phyloP scores from a whole-genome alignment of 225 moss, liverwort and hornwort genomes.

The Anthoceros angustus region DNA sequence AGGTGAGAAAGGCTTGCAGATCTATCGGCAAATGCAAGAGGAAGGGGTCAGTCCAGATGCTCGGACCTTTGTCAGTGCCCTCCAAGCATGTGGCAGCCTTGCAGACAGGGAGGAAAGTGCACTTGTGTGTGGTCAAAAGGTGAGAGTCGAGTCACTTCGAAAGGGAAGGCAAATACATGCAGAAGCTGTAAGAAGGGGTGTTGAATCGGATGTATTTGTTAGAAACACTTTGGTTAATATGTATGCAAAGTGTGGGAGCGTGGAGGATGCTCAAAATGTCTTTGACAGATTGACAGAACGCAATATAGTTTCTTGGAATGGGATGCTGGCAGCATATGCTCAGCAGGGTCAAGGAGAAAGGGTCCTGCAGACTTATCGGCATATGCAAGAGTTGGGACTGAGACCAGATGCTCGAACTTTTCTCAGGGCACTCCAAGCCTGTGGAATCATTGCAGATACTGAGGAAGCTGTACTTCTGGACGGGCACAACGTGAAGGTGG shows the following conservation, averaged over 20 bases:
- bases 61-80: background rate
- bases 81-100: background rate
- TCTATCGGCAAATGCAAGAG: background rate
- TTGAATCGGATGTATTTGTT: background rate
- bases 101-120: background rate
- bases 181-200: background rate
- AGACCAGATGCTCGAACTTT: no score
- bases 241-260: background rate
- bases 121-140: background rate
- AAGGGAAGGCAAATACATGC: background rate
- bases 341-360: background rate
- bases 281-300: background rate
- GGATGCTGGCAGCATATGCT: background rate
- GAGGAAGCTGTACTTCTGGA: no score
- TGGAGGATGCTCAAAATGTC: background rate
- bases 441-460: no score
- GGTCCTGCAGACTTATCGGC: no score
- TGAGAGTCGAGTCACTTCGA: background rate
- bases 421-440: no score
- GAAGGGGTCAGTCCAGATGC: background rate
- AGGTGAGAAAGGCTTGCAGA: background rate
- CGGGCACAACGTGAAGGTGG: no score
- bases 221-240: background rate
- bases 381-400: no score
- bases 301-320: background rate